Evolutionary conservation across 192 early-diverging fungal genomes (phyloP).

Genomic region (Backusella australiensis): DNA sequence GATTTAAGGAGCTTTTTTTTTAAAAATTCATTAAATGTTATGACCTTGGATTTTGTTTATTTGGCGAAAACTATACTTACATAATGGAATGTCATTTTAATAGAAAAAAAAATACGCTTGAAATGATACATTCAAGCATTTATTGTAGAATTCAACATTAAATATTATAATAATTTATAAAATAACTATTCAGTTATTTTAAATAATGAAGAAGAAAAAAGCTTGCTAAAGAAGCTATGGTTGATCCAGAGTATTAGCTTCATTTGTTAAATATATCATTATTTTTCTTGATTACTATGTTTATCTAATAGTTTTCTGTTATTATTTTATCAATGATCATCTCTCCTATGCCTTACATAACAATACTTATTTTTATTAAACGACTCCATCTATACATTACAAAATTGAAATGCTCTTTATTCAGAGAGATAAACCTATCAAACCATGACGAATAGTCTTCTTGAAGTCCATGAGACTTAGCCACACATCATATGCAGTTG

Average conservation of each 20-base stretch:
- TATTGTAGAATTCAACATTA: neutral
- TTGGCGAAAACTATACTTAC: neutral
- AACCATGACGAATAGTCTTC: neutral
- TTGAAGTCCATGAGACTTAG: neutral
- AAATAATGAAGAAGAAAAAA: neutral
- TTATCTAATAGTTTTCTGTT: neutral
- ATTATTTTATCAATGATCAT: neutral
- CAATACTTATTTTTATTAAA: neutral
- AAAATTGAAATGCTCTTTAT: neutral
- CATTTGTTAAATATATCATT: neutral
- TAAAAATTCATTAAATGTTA: neutral
- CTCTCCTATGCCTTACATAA: neutral
- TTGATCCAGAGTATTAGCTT: too few species aligned
- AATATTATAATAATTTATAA: neutral
- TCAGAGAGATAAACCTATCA: neutral
- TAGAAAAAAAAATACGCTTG: neutral
- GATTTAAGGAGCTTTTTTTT: neutral
- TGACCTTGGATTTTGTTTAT: neutral
- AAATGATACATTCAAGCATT: too few species aligned
- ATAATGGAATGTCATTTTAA: neutral
- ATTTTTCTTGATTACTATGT: neutral
- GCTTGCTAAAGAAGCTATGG: neutral
- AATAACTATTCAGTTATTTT: neutral
- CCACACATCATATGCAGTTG: neutral
- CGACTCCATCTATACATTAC: neutral